Base-by-base conservation (phyloP, 225 moss, liverwort and hornwort species). In the Anthoceros angustus region DNA sequence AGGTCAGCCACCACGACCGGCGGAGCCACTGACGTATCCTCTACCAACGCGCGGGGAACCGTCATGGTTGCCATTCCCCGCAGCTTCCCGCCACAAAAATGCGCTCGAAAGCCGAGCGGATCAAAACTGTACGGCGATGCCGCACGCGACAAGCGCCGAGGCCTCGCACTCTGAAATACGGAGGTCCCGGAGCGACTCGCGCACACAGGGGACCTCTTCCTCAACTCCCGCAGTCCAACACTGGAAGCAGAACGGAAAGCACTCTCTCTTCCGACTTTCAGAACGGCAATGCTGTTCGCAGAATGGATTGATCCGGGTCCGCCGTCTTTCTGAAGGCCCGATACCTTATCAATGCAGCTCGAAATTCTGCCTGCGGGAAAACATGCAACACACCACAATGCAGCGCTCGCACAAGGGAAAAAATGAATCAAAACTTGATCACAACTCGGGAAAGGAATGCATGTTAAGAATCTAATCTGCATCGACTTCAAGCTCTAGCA, bases 21-120 rank as follows among this genome's bases (percentile, higher is more conserved):
- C 12, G 23, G 10, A 23, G 73, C 77, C 23, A 46, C 48, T 40
- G 24, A 39, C 23, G 72, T 72, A 42, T 72, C 72, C 40, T 76
- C 76, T 55, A 72, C 70, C 5, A 68, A 25, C 60, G 75, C 67
- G 39, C 75, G 75, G 4, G 75, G 71, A 7, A 71, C 63, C 4
- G 71, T 61, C 62, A 77, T 68, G 6, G 73, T 70, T 10, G 73
- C 70, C 73, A 77, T 65, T 62, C n/a, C 14, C 55, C 14, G 7
- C 16, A 7, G 55, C 55, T 55, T 48, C 14, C 5, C 23, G 55
- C 32, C 32, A 32, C 32, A 32, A 23, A 55, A 55, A 18, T 15
- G 55, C 55, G 7, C 55, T 7, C 55, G 5, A 4, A 32, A 32
- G 32, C 55, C 16, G 14, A 55, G 55, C 7, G 55, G 55, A 55